A percentile compares a stretch with the other conserved stretches of the same genome.
Conservation (phyloP, 148 eudicot genomes). For the Cornus controversa region DNA sequence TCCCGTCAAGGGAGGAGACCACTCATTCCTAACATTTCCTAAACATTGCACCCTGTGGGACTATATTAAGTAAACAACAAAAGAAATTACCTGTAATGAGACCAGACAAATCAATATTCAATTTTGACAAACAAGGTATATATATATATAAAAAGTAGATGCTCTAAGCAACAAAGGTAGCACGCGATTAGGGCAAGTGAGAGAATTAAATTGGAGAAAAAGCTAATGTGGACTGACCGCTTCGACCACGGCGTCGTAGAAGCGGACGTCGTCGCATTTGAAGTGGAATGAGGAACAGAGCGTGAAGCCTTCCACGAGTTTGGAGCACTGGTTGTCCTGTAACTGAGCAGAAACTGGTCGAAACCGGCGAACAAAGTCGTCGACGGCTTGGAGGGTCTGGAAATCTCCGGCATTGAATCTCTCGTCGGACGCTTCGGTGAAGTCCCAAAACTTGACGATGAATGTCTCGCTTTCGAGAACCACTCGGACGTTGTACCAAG, state of each 20-base stretch:
- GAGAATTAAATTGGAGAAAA: too few relatives aligned
- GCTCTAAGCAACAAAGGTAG: too few relatives aligned
- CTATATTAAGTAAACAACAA: too few relatives aligned
- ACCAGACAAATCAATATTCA: too few relatives aligned
- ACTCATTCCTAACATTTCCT: too few relatives aligned
- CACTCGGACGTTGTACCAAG: slow-evolving; percentile 49
- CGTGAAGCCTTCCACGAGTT: slow-evolving; percentile 24
- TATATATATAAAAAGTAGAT: too few relatives aligned
- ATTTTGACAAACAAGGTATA: too few relatives aligned
- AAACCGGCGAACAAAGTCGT: slow-evolving; percentile 26
- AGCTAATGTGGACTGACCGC: slow-evolving; percentile 42
- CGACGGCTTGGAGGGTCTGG: slow-evolving; percentile 14
- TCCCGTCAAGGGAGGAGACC: too few relatives aligned
- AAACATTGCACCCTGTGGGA: too few relatives aligned
- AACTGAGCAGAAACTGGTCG: slow-evolving; percentile 50
- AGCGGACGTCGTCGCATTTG: slow-evolving; percentile 25
- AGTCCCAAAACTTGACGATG: slow-evolving; percentile 39
- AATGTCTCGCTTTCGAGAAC: slow-evolving; percentile 20
- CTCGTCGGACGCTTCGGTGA: slow-evolving; percentile 20
- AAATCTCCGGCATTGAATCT: slow-evolving; percentile 18
- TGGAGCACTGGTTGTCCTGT: slow-evolving; percentile 42
- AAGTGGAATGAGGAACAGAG: slow-evolving; percentile 39
- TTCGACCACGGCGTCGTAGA: slow-evolving; percentile 58
- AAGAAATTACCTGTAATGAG: too few relatives aligned
- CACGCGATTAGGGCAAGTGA: too few relatives aligned